These are phyloP conservation scores for Quercus engelmannii DNA, from an alignment of 306 rosid species.

Conservation along the genomic window DNA sequence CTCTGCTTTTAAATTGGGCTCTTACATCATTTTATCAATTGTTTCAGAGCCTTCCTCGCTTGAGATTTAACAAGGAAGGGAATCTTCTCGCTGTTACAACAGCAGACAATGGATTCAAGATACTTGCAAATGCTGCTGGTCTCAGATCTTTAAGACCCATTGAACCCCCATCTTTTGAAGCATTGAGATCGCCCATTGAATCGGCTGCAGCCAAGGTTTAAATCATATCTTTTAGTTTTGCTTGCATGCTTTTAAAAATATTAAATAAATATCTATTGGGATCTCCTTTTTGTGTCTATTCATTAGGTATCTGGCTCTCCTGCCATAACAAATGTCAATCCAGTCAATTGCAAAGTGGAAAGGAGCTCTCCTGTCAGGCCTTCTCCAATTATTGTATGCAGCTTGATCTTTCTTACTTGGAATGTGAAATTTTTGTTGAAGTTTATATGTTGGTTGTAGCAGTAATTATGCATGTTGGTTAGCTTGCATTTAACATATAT, in stretches of 20 bases:
- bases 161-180: conserved; percentile 65
- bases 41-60: conserved; percentile 72
- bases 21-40: conserved; percentile 23
- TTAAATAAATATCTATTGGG: background rate
- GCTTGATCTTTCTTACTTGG: conserved; percentile 16
- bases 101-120: conserved; percentile 66
- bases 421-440: background rate
- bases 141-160: conserved; percentile 51
- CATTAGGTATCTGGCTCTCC: conserved; percentile 60
- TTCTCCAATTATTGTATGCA: conserved; percentile 59
- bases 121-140: conserved; percentile 73
- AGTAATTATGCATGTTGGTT: background rate
- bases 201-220: conserved; percentile 63
- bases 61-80: conserved; percentile 84
- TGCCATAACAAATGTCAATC: conserved; percentile 47
- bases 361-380: conserved; percentile 79
- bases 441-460: conserved; percentile 2
- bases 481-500: conserved; percentile 3
- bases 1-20: background rate
- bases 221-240: conserved; percentile 6
- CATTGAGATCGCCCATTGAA: conserved; percentile 65
- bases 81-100: conserved; percentile 84
- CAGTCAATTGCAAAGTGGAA: conserved; percentile 72
- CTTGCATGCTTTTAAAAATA: conserved; percentile 3
- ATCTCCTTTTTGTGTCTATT: conserved; percentile 5